Evolutionary conservation across 1,284 basidiomycete species (phyloP), one percentile per base, ranked within the genome.

Genomic region (Singerocomus rubriflavus): DNA sequence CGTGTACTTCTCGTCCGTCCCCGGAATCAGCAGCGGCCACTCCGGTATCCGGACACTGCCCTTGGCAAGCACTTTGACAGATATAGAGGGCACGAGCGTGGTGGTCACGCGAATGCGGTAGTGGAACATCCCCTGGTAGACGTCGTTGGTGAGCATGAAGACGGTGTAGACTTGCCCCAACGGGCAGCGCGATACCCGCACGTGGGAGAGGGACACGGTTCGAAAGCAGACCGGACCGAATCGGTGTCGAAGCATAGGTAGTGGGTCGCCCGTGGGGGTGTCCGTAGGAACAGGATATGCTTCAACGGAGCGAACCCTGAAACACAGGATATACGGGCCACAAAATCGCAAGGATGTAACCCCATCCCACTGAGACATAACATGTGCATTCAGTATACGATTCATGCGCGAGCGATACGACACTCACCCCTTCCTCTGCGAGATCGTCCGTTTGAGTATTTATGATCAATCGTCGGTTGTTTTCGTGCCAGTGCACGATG

Each of bases 41-140:
- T 52, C 46, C 3, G 35, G 5, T 1, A 39, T 8, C 5, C 53
- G 60, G 57, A 67, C 65, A 35, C 62, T 53, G 13, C 71, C 68
- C 16, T 60, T 62, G 5, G 65, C 67, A 10, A 72, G 51, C 0
- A 73, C 60, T 11, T 54, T 51, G 11, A 74, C 65, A 6, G 59
- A 55, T 25, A 75, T 60, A 17, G 63, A 44, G 29, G 63, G 55
- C 25, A 45, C 40, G 16, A 46, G 51, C 5, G 49, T 44, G 21
- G 64, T 49, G 12, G 57, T 51, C 26, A 74, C 56, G 17, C 62
- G 58, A 17, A 79, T 68, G 14, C 60, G 50, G 54, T 74, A 82
- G 51, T 76, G 73, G 57, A 75, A 81, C 21, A 81, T 69, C 0
- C 81, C 81, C 57, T 74, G 73, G 16, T 79, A 68, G 35, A 77